Evolutionary conservation across 2,329 filamentous ascomycete genomes (phyloP), one percentile per base, ranked within the genome.

Genomic region (Penicillium carneum): DNA sequence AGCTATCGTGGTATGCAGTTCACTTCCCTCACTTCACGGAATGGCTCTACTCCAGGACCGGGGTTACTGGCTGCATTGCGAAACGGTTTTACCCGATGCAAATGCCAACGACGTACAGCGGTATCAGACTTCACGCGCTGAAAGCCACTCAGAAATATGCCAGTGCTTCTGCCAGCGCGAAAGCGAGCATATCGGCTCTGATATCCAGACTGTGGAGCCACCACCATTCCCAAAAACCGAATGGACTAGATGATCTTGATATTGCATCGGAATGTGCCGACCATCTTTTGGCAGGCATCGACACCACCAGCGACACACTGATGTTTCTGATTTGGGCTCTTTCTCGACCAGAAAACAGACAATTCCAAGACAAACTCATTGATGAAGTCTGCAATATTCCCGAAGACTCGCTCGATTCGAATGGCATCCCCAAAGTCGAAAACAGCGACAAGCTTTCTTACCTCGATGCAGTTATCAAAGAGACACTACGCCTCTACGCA

Each of bases 1-100:
- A 47, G 43, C 26, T 47, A 18, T 47, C 43, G 26, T 47, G 43
- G 43, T 47, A 47, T 31, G 43, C 43, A 11, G 43, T 47, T 18
- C 43, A 47, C 31, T 47, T 47, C 26, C 43, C 43, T 3, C 43
- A 47, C 16, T 47, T 47, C 43, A 47, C 43, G 5, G 43, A 47
- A 31, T 47, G 43, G 43, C 26, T 47, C 12, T 47, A 47, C 26
- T 47, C 43, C 5, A 12, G 26, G 10, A 47, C 43, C 10, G 43
- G 43, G 3, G 5, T 47, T 12, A 47, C 26, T 31, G 43, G 43
- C 5, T 47, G 43, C 6, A 47, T 47, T 47, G 43, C 43, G 16
- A 47, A 47, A 31, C 31, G 43, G 43, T 11, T 47, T 23, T 47
- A 47, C 26, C 43, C 43, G 3, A 31, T 47, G 43, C 26, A 47